Percentiles rank a stretch among this genome's conserved stretches.
Evolutionary conservation across 176 grass and related monocot species (phyloP).

Genomic region (Carex parvula): DNA sequence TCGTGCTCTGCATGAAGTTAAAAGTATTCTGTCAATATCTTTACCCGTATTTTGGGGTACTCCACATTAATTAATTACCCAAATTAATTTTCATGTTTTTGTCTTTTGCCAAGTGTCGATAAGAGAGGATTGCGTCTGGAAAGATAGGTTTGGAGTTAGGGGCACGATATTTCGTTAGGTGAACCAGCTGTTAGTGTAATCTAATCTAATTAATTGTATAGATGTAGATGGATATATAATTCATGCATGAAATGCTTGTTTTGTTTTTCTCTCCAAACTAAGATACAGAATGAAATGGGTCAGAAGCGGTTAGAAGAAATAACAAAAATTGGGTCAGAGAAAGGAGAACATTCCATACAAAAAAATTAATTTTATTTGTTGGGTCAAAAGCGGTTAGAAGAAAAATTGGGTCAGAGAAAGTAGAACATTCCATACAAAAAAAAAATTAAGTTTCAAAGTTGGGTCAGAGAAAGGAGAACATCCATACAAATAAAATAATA

Average conservation of each 20-base stretch:
- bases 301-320: slow-evolving; percentile 14
- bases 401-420: too few relatives aligned
- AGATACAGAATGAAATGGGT: not conserved
- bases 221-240: too few relatives aligned
- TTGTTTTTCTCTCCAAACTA: not conserved
- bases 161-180: not conserved
- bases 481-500: slow-evolving; percentile 14
- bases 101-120: not conserved
- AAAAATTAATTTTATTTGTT: too few relatives aligned
- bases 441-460: too few relatives aligned
- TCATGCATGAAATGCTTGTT: not conserved
- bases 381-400: too few relatives aligned
- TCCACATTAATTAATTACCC: not conserved
- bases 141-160: not conserved
- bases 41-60: not conserved
- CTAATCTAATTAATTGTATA: not conserved
- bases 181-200: not conserved
- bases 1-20: too few relatives aligned
- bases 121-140: not conserved
- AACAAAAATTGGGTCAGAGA: too few relatives aligned
- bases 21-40: too few relatives aligned
- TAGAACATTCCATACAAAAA: too few relatives aligned
- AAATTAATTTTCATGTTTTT: not conserved
- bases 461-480: slow-evolving; percentile 3
- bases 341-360: too few relatives aligned